Conservation (phyloP, 768 basidiomycete species). For the Trametes sanguinea region DNA sequence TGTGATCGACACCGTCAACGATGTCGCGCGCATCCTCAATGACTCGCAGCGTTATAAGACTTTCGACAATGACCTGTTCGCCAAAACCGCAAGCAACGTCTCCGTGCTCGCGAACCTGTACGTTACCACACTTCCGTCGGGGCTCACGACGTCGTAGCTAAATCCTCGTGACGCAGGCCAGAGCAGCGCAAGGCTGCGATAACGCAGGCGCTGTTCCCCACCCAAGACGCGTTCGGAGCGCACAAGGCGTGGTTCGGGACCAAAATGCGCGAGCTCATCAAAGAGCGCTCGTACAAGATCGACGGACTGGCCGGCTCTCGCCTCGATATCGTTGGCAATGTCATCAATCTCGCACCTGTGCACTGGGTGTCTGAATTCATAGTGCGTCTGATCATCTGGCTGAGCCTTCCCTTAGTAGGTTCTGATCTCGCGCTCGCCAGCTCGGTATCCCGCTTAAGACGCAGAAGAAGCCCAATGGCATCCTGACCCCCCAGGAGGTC, state of each 20-base stretch:
- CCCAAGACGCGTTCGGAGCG: slow-evolving; percentile 8
- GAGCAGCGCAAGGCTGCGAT: slow-evolving; percentile 17
- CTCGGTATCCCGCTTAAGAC: slow-evolving; percentile 51
- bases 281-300: slow-evolving; percentile 16
- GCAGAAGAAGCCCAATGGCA: slow-evolving; percentile 42
- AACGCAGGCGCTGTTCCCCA: slow-evolving; percentile 18
- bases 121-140: background rate
- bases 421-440: no score
- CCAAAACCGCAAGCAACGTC: slow-evolving; percentile 12
- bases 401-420: no score
- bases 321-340: slow-evolving; percentile 51
- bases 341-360: slow-evolving; percentile 45
- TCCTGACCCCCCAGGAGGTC: slow-evolving; percentile 49
- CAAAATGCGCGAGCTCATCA: slow-evolving; percentile 32
- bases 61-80: slow-evolving; percentile 9
- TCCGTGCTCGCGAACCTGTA: slow-evolving; percentile 13
- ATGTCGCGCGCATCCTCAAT: slow-evolving; percentile 5
- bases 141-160: background rate
- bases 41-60: slow-evolving; percentile 8
- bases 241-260: slow-evolving; percentile 30
- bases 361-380: slow-evolving; percentile 44
- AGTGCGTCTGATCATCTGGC: no score
- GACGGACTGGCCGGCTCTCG: slow-evolving; percentile 34
- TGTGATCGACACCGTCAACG: slow-evolving; percentile 8
- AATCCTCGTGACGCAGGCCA: background rate